These are phyloP conservation scores for Jacaranda copaia DNA, from an alignment of 257 asterid species.

Conservation along the genomic window DNA sequence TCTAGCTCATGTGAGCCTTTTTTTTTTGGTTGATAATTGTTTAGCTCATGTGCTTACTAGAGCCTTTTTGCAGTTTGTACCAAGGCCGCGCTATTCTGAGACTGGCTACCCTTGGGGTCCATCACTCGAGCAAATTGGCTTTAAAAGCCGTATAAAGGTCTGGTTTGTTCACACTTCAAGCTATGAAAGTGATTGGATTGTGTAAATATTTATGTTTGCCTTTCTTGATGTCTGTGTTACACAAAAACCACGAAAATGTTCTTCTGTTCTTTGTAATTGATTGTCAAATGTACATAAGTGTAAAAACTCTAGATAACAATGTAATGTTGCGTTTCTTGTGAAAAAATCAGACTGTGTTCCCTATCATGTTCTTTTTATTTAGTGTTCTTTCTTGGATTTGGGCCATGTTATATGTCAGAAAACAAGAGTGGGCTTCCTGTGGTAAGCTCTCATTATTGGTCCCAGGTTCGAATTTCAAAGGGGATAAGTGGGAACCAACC, in stretches of 20 bases:
- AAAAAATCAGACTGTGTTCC: background rate
- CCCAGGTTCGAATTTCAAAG: too few species aligned
- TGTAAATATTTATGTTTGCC: constrained; percentile 26
- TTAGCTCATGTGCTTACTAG: constrained; percentile 31
- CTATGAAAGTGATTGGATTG: background rate
- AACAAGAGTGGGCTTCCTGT: too few species aligned
- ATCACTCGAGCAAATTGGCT: constrained; percentile 56
- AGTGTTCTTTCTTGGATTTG: background rate
- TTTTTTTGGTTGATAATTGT: background rate
- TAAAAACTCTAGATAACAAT: background rate
- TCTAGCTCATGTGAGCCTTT: background rate
- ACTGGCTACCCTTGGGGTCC: constrained; percentile 65
- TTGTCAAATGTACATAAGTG: constrained; percentile 1
- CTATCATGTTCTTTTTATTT: background rate
- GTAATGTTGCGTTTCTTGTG: background rate
- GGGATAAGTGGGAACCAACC: too few species aligned
- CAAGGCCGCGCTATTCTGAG: constrained; percentile 53
- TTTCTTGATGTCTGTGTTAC: constrained; percentile 2
- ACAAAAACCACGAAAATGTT: constrained; percentile 10
- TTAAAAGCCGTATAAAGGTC: constrained; percentile 46
- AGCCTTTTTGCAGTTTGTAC: constrained; percentile 59
- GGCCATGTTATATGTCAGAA: too few species aligned
- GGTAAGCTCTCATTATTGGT: too few species aligned
- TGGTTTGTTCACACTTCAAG: background rate
- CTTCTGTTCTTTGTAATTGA: background rate